Evolutionary conservation across 352 stramenopile species (phyloP), one percentile per base, ranked within the genome.

Genomic region (Peronospora destructor): DNA sequence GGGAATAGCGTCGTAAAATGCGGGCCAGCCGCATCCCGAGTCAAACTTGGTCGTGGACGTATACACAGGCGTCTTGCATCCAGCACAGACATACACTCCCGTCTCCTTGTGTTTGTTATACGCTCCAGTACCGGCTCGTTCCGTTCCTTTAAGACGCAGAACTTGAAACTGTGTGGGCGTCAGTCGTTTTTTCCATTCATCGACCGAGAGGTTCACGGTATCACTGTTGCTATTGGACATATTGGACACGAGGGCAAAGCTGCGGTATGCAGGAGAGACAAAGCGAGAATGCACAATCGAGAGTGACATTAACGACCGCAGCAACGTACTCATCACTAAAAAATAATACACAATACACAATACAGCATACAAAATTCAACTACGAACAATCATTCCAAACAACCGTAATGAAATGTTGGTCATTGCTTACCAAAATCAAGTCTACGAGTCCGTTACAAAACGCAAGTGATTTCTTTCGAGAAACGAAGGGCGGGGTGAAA

Each of bases 11-110:
- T 96, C 84, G 49, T 91, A 91, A 68, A 96, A 96, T 13, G 85
- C 84, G 0, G 86, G 86, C 86, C 86, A 96, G 57, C 86, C 86
- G 51, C 85, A 95, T 42, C 85, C 85, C 32, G 83, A 94, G 60
- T 96, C 81, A 37, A 96, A 96, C 65, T 96, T 96, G 55, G 77
- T 85, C 46, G 66, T 77, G 53, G 83, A 91, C 56, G 71, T 91
- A 68, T 95, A 96, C 35, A 96, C 48, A 33, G 85, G 83, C 11
- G 77, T 76, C 60, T 91, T 90, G 66, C 86, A 96, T 30, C 79
- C 85, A 6, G 83, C 81, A 55, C 86, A 96, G 1, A 89, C 67
- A 68, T 94, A 96, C 46, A 85, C 85, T 45, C 86, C 86, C 13
- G 86, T 67, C 19, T 91, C 65, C 46, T 83, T 79, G 64, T 86